Evolutionary conservation across 345 rosid species (phyloP), one percentile per base, ranked within the genome.

Genomic region (Ricinus communis): DNA sequence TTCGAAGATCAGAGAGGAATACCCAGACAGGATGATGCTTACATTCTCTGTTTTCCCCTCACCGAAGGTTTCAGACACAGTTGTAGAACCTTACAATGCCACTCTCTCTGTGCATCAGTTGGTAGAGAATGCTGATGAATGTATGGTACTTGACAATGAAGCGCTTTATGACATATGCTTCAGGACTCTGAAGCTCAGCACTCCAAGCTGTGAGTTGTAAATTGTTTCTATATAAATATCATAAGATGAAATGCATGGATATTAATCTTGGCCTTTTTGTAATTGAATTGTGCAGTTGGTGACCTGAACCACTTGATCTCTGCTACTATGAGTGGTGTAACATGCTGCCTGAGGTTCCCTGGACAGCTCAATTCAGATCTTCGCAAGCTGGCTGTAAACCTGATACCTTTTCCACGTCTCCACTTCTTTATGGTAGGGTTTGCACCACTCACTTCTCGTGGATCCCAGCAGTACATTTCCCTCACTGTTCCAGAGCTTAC

Each of bases 391-490:
- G 98, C 98, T 0, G 98, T 93, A 71, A 93, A 93, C 80, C 81
- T 93, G 75, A 91, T 93, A 69, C 98, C 98, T 22, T 93, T 93
- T 85, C 98, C 98, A 0, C 97, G 98, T 33, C 97, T 93, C 54
- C 98, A 93, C 84, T 93, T 93, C 90, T 93, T 93, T 83, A 93
- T 93, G 98, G 98, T 93, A 0, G 98, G 98, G 12, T 93, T 93
- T 70, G 97, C 97, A 3, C 93, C 86, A 2, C 80, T 83, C 51
- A 83, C 86, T 22, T 83, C 86, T 56, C 86, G 82, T 70, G 86
- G 86, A 1, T 83, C 86, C 69, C 84, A 83, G 78, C 82, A 80
- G 68, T 83, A 83, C 77, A 77, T 83, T 71, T 80, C 86, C 78
- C 86, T 83, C 71, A 83, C 86, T 43, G 86, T 83, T 51, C 86